Conservation (phyloP, 805 yeast species). For the Metschnikowia baotianmanensis region DNA sequence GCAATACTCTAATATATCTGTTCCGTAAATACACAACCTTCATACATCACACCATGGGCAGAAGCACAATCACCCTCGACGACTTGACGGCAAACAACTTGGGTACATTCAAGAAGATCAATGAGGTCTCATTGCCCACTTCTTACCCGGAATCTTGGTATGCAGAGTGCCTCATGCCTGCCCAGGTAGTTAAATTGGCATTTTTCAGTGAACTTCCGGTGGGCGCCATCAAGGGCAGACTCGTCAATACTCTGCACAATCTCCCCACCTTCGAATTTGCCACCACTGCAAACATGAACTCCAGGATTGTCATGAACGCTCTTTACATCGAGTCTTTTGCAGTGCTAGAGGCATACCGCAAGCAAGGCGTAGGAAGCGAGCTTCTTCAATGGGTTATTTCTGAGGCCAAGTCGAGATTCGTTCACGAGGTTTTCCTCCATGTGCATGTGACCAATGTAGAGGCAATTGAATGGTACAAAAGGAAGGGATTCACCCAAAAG, state of each 20-base stretch:
- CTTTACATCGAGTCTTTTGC: constrained; percentile 67
- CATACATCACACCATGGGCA: constrained; percentile 25
- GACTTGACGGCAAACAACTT: constrained; percentile 59
- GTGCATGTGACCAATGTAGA: constrained; percentile 45
- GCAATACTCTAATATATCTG: background rate
- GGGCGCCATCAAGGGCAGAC: constrained; percentile 65
- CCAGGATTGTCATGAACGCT: constrained; percentile 44
- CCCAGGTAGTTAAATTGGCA: constrained; percentile 56
- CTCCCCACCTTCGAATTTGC: constrained; percentile 28
- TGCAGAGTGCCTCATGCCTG: constrained; percentile 42
- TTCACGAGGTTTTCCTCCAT: constrained; percentile 53
- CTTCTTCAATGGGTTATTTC: constrained; percentile 57
- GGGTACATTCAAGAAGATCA: constrained; percentile 57
- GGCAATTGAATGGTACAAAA: constrained; percentile 50
- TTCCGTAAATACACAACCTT: background rate
- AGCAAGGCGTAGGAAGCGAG: constrained; percentile 58
- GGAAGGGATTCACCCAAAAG: constrained; percentile 44
- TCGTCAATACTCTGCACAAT: constrained; percentile 43
- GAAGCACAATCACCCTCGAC: constrained; percentile 51
- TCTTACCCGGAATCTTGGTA: constrained; percentile 53
- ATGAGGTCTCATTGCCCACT: constrained; percentile 50
- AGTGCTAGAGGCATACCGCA: constrained; percentile 62
- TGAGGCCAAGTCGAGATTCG: constrained; percentile 51
- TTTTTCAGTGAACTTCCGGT: constrained; percentile 78
- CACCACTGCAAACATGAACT: constrained; percentile 19